Evolutionary conservation across 164 flowering plant species (phyloP).

Genomic region (Buxus sempervirens): DNA sequence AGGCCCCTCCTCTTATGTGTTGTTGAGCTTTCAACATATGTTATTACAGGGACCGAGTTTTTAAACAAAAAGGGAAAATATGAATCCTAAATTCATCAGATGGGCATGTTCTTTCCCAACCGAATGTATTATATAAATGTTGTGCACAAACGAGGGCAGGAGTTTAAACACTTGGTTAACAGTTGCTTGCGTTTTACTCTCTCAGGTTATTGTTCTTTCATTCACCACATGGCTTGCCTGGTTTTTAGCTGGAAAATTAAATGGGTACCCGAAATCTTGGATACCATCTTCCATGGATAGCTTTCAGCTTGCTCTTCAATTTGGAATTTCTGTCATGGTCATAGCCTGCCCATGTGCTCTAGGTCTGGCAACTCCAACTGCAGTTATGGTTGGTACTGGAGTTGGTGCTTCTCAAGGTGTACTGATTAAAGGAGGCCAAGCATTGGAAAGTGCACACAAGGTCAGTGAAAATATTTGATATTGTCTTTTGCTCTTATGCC

Average conservation of each 20-base stretch:
- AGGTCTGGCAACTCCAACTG: slow-evolving; percentile 78
- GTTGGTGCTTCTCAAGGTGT: slow-evolving; percentile 78
- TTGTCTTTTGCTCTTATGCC: not conserved
- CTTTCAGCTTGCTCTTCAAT: slow-evolving; percentile 69
- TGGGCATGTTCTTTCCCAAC: too few species aligned
- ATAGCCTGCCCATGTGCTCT: slow-evolving; percentile 84
- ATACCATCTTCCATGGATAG: slow-evolving; percentile 62
- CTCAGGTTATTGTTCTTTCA: slow-evolving; percentile 51
- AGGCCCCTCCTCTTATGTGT: too few species aligned
- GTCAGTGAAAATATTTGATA: slow-evolving; percentile 20
- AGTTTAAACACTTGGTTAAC: too few species aligned
- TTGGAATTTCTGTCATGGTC: slow-evolving; percentile 79
- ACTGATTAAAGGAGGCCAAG: slow-evolving; percentile 74
- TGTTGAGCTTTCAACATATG: too few species aligned
- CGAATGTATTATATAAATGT: too few species aligned
- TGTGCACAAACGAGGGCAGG: too few species aligned
- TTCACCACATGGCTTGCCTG: slow-evolving; percentile 59
- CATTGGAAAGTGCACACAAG: slow-evolving; percentile 75
- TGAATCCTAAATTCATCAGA: too few species aligned
- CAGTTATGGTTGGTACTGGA: slow-evolving; percentile 86
- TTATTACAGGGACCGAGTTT: too few species aligned
- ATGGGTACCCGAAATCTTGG: slow-evolving; percentile 60
- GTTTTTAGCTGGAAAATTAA: slow-evolving; percentile 56
- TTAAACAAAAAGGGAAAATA: too few species aligned
- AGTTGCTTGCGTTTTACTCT: too few species aligned